phyloP scores from a whole-genome alignment of 495 filamentous ascomycete species.

The Trichoderma gamsii region DNA sequence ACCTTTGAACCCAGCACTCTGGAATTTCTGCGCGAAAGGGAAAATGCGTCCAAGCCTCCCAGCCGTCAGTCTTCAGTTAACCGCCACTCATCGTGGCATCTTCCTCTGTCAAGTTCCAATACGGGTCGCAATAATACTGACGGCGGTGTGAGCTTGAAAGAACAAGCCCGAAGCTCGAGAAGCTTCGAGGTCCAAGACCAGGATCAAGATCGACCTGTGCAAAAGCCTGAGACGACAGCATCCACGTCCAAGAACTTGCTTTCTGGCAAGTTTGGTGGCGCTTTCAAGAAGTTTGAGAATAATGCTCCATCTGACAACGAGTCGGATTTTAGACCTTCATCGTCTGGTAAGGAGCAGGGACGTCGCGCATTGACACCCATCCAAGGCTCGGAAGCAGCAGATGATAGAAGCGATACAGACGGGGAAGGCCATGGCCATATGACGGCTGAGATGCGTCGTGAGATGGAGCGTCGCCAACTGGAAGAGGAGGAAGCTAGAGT shows the following conservation, averaged over 20 bases:
- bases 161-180: not conserved
- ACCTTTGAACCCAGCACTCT: conserved; percentile 67
- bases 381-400: conserved; percentile 68
- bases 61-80: not conserved
- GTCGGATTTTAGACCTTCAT: conserved; percentile 45
- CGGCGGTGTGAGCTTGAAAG: not conserved
- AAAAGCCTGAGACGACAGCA: conserved; percentile 27
- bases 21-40: conserved; percentile 64
- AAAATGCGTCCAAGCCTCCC: conserved; percentile 35
- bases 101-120: not conserved
- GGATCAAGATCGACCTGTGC: not conserved
- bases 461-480: conserved; percentile 77
- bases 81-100: not conserved
- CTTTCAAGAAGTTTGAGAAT: conserved; percentile 87
- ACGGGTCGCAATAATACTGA: not conserved
- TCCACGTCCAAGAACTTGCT: conserved; percentile 82
- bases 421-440: conserved; percentile 59
- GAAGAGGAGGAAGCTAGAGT: conserved; percentile 91
- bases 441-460: conserved; percentile 82
- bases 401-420: conserved; percentile 58
- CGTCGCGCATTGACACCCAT: conserved; percentile 61
- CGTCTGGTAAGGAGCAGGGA: conserved; percentile 48
- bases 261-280: conserved; percentile 87
- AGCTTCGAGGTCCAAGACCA: not conserved
- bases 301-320: conserved; percentile 43